Base-by-base conservation (phyloP, 2,329 filamentous ascomycete species). In the Ploettnerulaceae sp. region DNA sequence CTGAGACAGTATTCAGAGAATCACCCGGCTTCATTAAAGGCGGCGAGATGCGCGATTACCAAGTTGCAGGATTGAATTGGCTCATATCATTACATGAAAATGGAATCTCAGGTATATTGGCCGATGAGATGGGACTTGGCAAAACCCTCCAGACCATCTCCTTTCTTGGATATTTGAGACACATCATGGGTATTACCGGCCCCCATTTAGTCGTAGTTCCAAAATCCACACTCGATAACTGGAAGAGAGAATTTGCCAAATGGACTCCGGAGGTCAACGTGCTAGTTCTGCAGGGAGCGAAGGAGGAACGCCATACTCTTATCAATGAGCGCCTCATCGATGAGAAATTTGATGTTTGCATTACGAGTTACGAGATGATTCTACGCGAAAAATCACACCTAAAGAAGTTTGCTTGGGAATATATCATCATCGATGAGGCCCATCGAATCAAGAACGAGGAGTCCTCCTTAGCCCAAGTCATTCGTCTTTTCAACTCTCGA, bases 361-460 rank as follows among this genome's bases (percentile, higher is more conserved):
- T 98, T 64, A 98, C 93, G 11, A 96, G 90, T 66, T 98, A 98
- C 70, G 93, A 98, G 67, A 97, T 98, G 91, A 89, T 98, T 49
- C 75, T 98, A 9, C 82, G 93, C 48, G 93, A 98, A 65, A 97
- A 98, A 71, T 75, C 86, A 1, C 89, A 95, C 58, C 69, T 98
- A 57, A 95, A 93, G 71, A 97, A 97, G 67, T 95, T 98, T 66
- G 90, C 93, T 0, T 98, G 93, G 93, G 91, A 98, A 66, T 98
- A 98, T 68, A 98, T 98, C 67, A 95, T 98, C 58, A 95, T 98
- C 55, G 93, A 98, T 61, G 93, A 98, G 63, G 84, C 93, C 2
- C 93, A 98, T 67, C 89, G 93, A 51, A 98, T 98, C 77, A 98
- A 98, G 74, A 98, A 98, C 68, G 93, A 98, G 65, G 89, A 97